phyloP scores from a whole-genome alignment of 805 yeast genomes.

The Suhomyces emberorum region DNA sequence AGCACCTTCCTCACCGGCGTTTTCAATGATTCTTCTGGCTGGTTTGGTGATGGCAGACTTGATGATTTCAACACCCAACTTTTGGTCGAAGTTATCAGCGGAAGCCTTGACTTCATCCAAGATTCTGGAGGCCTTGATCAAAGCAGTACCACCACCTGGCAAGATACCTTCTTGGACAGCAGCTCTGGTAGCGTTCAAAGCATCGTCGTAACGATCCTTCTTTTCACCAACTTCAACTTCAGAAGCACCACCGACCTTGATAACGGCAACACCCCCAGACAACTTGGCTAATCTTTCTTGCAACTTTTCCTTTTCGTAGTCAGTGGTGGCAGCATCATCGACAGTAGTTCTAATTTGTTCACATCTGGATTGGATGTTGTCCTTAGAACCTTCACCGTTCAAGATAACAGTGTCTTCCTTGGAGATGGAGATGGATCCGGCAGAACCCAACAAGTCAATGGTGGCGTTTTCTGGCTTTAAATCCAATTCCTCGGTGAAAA shows the following conservation, averaged over 20 bases:
- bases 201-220: constrained; percentile 99
- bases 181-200: constrained; percentile 97
- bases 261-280: constrained; percentile 97
- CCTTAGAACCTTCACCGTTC: constrained; percentile 89
- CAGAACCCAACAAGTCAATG: constrained; percentile 82
- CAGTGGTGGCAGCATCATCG: constrained; percentile 70
- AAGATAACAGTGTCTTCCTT: constrained; percentile 93
- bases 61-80: constrained; percentile 92
- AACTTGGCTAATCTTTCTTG: constrained; percentile 97
- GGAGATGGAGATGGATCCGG: constrained; percentile 88
- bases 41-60: constrained; percentile 91
- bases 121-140: constrained; percentile 82
- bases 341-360: constrained; percentile 88
- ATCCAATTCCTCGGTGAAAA: constrained; percentile 88
- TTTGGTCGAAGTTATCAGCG: constrained; percentile 84
- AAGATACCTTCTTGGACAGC: constrained; percentile 98
- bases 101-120: constrained; percentile 68
- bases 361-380: constrained; percentile 76
- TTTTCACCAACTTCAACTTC: constrained; percentile 99
- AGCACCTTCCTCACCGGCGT: constrained; percentile 97
- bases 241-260: constrained; percentile 95
- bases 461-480: constrained; percentile 95
- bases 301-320: constrained; percentile 93
- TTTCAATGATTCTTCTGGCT: constrained; percentile 91
- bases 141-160: constrained; percentile 99